Evolutionary conservation across 148 eudicot species (phyloP), one percentile per base, ranked within the genome.

Genomic region (Arctostaphylos glauca): DNA sequence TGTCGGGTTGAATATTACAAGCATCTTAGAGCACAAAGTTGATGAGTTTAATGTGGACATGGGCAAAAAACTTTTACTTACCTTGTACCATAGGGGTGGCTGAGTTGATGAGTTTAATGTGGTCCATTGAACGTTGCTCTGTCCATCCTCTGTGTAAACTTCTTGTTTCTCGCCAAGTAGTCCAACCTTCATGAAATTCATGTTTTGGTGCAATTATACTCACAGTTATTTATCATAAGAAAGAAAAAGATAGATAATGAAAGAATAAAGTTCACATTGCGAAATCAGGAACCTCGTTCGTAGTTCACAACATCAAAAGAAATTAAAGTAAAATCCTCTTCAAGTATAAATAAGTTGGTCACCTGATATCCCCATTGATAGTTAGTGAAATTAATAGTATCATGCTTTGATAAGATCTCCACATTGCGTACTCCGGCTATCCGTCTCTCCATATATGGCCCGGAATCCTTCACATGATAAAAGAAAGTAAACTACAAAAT

Each of bases 51-150:
- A n/a, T n/a, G 14, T 8, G 12, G 54, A 9, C 3, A 9, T 8
- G 5, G 25, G 43, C 15, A 9, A 64, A 64, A 23, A 64, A 38
- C 4, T 9, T 2, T 64, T 64, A 66, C 76, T 80, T 64, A 87
- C 94, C 94, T 89, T 92, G n/a, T 90, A 92, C 94, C 94, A 92
- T 81, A 85, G 85, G 2, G 89, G 90, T 19, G 90, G 88, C 79
- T 79, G 83, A 85, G 82, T 71, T 59, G 84, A 74, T 15, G 76
- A 74, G 74, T 43, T 76, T 44, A 82, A 74, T 3, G 62, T 81
- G 76, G 66, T 86, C 94, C 94, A 92, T 68, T 74, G 75, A 31
- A 74, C 87, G 0, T 77, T 55, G 19, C 67, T 79, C 38, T 85
- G 85, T 77, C 84, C 88, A 52, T 85, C 78, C 6, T 81, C 83